Base-by-base conservation (phyloP, 805 yeast species). In the Wickerhamiella cacticola region DNA sequence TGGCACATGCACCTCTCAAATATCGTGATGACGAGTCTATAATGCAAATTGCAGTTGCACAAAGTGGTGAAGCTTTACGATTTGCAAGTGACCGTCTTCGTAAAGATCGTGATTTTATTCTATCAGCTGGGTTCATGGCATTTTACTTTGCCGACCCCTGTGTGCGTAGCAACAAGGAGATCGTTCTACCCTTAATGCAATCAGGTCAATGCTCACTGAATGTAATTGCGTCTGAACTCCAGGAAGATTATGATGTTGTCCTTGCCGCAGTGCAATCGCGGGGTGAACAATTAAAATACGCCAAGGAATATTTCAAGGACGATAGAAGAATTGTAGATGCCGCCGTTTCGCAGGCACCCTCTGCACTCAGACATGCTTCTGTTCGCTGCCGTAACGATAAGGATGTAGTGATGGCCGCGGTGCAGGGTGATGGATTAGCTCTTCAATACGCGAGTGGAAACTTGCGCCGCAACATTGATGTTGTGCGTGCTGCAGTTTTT, bases 81-180 rank as follows among this genome's bases (percentile, higher is more conserved):
- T 36, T 36, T 36, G 41, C 41, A 18, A 21, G 26, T 19, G 41
- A 36, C n/a, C 24, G 41, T 3, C 41, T 36, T n/a, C 24, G 41
- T 3, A 21, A 19, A 25, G 41, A 36, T 13, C 41, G 41, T 19
- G 26, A 36, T 10, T 19, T 36, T 10, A 22, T 36, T 19, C 41
- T 21, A 7, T 18, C 24, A 15, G 13, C 41, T 18, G 41, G 36
- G 5, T 31, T 31, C 19, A 31, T 31, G 36, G 36, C 36, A 6
- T 31, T 31, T 15, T 31, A 31, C 19, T 31, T 31, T 31, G 36
- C 36, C n/a, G 21, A 31, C 10, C 36, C 36, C n/a, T 31, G 21
- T 31, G 19, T 31, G 9, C 18, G 36, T 10, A 31, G 36, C 10
- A 31, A 31, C 10, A 31, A 31, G n/a, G 36, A 31, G 19, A 31